Base-by-base conservation (phyloP, 108 stramenopile genomes). In the Fragilariopsis cylindrus region DNA sequence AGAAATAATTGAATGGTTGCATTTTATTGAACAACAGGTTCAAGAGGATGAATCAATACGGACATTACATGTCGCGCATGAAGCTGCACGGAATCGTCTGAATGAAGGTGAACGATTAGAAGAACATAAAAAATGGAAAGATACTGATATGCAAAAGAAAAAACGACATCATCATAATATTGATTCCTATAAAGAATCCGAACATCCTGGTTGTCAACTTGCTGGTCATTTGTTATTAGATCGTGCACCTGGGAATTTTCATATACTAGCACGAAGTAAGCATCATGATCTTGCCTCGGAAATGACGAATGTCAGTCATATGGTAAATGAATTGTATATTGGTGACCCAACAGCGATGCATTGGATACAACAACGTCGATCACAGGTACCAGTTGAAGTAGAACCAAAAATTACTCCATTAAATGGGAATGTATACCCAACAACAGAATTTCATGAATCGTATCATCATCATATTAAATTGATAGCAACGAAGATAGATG, bases 381-480 rank as follows among this genome's bases (percentile, higher is more conserved):
- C 49, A n/a, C 52, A 60, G 16, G 40, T 78, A 18, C 82, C 82
- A 13, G 21, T 43, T 4, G 57, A 72, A 53, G 66, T 83, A 6
- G 40, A 71, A 65, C 41, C 49, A 54, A 69, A 76, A 63, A 74
- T 91, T 48, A 71, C 78, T 60, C 88, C 93, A 8, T 74, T 98
- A 82, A 90, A 98, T 78, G 97, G 88, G 19, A 84, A 88, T 64
- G 81, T 80, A 40, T 99, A 91, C 66, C 77, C 88, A 49, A 92
- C 81, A 1, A 41, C 73, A 46, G 75, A 88, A 19, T 79, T 89
- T 15, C 98, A 98, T 76, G 82, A 93, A 57, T 92, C 97, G 5
- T 93, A 92, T 65, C 97, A 99, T 84, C 98, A 99, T 81, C 96
- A 99, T 82, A 55, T 97, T 55, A 94, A 97, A 74, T 89, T 99